phyloP scores from a whole-genome alignment of 2,329 filamentous ascomycete genomes.

The Chaetomiaceae sp. region DNA sequence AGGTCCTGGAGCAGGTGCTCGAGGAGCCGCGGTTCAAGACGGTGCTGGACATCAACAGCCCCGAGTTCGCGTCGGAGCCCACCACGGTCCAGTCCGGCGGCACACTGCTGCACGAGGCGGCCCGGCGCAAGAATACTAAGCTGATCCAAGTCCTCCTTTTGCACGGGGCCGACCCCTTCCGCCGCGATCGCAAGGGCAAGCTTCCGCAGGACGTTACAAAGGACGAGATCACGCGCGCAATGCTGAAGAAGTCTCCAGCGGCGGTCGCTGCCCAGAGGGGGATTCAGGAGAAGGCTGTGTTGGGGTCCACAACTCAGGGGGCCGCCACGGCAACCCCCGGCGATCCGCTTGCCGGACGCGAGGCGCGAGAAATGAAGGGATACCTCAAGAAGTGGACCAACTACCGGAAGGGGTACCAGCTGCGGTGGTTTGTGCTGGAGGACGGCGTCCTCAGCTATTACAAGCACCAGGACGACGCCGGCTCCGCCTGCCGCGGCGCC shows the following conservation, averaged over 20 bases:
- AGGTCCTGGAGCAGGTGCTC: conserved; percentile 70
- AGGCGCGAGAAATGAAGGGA: conserved; percentile 94
- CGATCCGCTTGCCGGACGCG: conserved; percentile 68
- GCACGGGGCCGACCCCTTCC: conserved; percentile 93
- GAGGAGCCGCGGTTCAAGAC: conserved; percentile 83
- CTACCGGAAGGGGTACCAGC: conserved; percentile 93
- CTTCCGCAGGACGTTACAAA: conserved; percentile 94
- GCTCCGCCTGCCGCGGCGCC: conserved; percentile 90
- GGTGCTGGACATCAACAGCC: conserved; percentile 85
- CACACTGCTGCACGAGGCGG: conserved; percentile 88
- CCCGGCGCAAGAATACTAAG: conserved; percentile 77
- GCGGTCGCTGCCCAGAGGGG: conserved; percentile 90
- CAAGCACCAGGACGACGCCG: conserved; percentile 97
- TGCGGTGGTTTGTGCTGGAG: conserved; percentile 96
- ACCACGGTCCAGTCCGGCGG: conserved; percentile 77
- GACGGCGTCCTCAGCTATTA: conserved; percentile 98
- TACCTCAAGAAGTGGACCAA: conserved; percentile 99
- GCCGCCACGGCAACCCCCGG: conserved; percentile 49
- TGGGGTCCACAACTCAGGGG: conserved; percentile 66
- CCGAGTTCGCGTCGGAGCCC: conserved; percentile 80
- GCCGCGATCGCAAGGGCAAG: conserved; percentile 90
- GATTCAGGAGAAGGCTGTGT: conserved; percentile 94
- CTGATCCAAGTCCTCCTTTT: conserved; percentile 87
- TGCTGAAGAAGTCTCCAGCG: conserved; percentile 90
- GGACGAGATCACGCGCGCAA: conserved; percentile 81